These are phyloP conservation scores for Glomus cerebriforme DNA, from an alignment of 192 early-diverging fungal genomes.

Conservation along the genomic window DNA sequence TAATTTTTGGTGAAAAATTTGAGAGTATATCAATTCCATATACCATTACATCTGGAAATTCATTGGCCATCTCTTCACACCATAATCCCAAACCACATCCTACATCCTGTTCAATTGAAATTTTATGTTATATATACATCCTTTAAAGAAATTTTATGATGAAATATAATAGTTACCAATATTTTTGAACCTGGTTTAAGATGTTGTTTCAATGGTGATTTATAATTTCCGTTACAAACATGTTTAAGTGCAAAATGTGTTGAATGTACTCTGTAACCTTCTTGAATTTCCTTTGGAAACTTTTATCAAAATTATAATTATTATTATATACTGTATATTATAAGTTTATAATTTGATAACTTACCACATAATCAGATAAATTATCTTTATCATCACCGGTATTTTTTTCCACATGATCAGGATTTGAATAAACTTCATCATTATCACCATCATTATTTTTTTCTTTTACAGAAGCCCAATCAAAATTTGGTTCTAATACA, in stretches of 20 bases:
- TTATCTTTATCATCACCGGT: not conserved
- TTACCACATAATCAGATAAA: not conserved
- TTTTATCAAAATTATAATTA: not conserved
- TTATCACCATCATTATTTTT: not conserved
- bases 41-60: slow-evolving; percentile 37
- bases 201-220: not conserved
- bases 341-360: no score
- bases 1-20: not conserved
- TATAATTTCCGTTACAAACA: slow-evolving; percentile 15
- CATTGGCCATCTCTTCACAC: slow-evolving; percentile 42
- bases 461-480: not conserved
- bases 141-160: not conserved
- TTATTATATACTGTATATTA: not conserved
- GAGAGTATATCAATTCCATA: slow-evolving; percentile 33
- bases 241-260: slow-evolving; percentile 21
- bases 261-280: slow-evolving; percentile 1
- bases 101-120: slow-evolving; percentile 31
- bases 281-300: slow-evolving; percentile 19
- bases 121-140: not conserved
- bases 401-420: no score
- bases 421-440: no score
- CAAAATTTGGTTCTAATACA: not conserved
- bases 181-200: slow-evolving; percentile 4
- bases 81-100: slow-evolving; percentile 44
- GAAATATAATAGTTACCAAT: not conserved